Conservation (phyloP, 177 flowering plant genomes). For the Telopea speciosissima region DNA sequence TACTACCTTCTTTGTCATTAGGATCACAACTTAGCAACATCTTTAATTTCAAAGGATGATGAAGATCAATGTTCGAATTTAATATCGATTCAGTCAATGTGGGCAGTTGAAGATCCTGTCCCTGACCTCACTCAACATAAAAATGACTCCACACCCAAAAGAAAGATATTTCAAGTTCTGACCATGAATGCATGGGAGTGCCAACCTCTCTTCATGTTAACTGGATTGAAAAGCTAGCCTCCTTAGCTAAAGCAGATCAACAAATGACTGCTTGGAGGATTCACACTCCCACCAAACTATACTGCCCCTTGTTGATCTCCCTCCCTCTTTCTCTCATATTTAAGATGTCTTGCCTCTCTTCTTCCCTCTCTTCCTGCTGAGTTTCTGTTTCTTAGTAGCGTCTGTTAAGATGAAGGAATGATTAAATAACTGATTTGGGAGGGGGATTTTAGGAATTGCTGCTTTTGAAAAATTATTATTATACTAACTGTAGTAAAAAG, state of each 20-base stretch:
- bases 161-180: neutral
- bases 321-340: slow-evolving; percentile 13
- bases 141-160: neutral
- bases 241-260: neutral
- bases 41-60: neutral
- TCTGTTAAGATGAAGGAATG: slow-evolving; percentile 18
- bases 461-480: slow-evolving; percentile 17
- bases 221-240: neutral
- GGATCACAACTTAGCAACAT: slow-evolving; percentile 42
- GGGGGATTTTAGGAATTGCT: slow-evolving; percentile 26
- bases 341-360: too few relatives aligned
- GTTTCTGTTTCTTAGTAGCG: slow-evolving; percentile 21
- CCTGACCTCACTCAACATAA: neutral
- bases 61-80: neutral
- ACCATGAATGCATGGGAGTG: neutral
- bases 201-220: neutral
- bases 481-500: neutral
- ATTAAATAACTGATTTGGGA: slow-evolving; percentile 29
- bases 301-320: too few relatives aligned
- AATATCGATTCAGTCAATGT: neutral
- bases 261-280: neutral
- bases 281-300: neutral
- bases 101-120: neutral
- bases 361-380: too few relatives aligned
- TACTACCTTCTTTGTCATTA: slow-evolving; percentile 32